Evolutionary conservation across 257 asterid species (phyloP).

Genomic region (Gentiana dahurica): DNA sequence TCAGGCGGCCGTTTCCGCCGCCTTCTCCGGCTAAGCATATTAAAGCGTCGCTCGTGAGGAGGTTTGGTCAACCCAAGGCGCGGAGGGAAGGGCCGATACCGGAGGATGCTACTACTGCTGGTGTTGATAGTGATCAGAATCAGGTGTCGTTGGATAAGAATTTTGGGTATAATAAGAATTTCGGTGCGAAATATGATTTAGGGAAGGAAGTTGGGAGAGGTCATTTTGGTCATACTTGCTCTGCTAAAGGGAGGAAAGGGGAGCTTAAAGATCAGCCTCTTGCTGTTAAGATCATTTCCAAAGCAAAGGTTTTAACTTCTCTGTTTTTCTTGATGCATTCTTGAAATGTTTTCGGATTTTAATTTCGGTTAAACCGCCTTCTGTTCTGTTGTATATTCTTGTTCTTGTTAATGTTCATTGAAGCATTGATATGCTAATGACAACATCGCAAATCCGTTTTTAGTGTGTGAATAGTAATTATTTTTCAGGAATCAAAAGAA

Average conservation of each 20-base stretch:
- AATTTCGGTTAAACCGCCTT: too few relatives aligned
- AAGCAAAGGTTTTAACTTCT: conserved; percentile 51
- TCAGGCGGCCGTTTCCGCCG: conserved; percentile 81
- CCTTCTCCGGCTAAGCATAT: conserved; percentile 98
- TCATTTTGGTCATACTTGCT: conserved; percentile 96
- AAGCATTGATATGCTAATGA: too few relatives aligned
- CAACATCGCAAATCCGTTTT: too few relatives aligned
- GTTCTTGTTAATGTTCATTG: too few relatives aligned
- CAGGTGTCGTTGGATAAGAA: conserved; percentile 53
- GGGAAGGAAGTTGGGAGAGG: conserved; percentile 96
- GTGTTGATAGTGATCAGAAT: conserved; percentile 17
- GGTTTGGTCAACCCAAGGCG: conserved; percentile 61
- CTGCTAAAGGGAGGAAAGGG: conserved; percentile 63
- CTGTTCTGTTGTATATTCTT: too few relatives aligned
- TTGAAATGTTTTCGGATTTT: not conserved
- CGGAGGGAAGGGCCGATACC: conserved; percentile 71
- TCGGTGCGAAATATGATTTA: conserved; percentile 84
- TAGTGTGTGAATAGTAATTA: too few relatives aligned
- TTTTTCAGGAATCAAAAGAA: too few relatives aligned
- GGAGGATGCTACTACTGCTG: conserved; percentile 39
- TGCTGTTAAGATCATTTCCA: conserved; percentile 90
- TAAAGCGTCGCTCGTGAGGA: conserved; percentile 68
- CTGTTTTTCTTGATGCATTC: not conserved
- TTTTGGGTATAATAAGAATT: conserved; percentile 75
- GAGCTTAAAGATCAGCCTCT: conserved; percentile 74